Evolutionary conservation across 805 yeast species (phyloP).

Genomic region (Nakazawaea molendinolei): DNA sequence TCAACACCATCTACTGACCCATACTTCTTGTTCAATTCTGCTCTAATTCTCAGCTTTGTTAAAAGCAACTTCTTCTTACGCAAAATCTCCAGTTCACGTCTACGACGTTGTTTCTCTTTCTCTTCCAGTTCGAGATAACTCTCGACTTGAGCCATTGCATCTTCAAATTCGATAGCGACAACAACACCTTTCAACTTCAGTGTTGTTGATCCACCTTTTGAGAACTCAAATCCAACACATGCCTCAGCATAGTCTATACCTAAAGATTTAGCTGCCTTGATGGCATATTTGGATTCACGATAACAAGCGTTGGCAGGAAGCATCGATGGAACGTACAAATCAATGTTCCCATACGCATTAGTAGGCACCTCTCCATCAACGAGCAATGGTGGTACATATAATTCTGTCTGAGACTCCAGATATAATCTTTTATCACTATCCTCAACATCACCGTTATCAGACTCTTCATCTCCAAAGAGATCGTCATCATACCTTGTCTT

Average conservation of each 20-base stretch:
- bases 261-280: constrained; percentile 63
- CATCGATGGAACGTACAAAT: constrained; percentile 72
- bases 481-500: constrained; percentile 20
- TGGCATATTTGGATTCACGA: constrained; percentile 46
- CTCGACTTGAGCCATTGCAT: constrained; percentile 49
- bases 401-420: constrained; percentile 71
- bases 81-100: constrained; percentile 42
- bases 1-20: constrained; percentile 31
- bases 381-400: constrained; percentile 60
- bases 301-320: constrained; percentile 74
- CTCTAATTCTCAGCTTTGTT: constrained; percentile 40
- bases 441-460: constrained; percentile 35
- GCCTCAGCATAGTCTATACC: constrained; percentile 82
- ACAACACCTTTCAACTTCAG: constrained; percentile 74
- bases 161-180: constrained; percentile 53
- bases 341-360: constrained; percentile 80
- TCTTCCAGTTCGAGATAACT: constrained; percentile 44
- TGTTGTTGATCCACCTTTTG: constrained; percentile 36
- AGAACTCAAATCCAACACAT: constrained; percentile 78
- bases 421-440: constrained; percentile 57
- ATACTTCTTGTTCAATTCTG: constrained; percentile 40
- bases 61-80: constrained; percentile 48
- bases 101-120: constrained; percentile 33
- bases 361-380: constrained; percentile 63
- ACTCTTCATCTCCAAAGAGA: constrained; percentile 23